These are phyloP conservation scores for Cucumis cinereus DNA, from an alignment of 306 rosid species.

Conservation along the genomic window DNA sequence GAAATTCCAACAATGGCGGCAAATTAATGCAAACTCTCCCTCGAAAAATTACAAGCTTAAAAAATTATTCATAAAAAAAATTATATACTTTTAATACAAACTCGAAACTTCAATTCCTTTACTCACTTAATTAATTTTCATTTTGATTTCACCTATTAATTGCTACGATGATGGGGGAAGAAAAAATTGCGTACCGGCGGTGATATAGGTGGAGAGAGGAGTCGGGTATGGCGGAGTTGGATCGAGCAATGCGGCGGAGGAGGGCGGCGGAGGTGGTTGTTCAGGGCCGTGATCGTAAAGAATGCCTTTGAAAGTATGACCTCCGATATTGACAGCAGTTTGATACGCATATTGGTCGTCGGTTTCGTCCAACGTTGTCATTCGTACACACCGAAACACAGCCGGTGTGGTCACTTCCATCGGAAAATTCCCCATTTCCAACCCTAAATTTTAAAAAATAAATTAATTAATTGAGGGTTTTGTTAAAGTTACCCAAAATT, in stretches of 20 bases:
- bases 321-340: slow-evolving; percentile 59
- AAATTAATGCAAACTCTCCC: not conserved
- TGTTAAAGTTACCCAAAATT: not conserved
- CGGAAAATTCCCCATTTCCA: slow-evolving; percentile 40
- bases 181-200: slow-evolving; percentile 72
- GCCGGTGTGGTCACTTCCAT: slow-evolving; percentile 32
- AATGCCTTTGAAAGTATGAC: slow-evolving; percentile 51
- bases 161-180: slow-evolving; percentile 47
- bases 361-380: slow-evolving; percentile 36
- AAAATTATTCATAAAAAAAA: not conserved
- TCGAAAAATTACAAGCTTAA: not conserved
- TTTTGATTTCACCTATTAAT: not conserved
- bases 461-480: not conserved
- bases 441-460: slow-evolving; percentile 13
- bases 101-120: not conserved
- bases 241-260: slow-evolving; percentile 28
- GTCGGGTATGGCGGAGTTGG: slow-evolving; percentile 41
- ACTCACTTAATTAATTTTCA: not conserved
- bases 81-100: not conserved
- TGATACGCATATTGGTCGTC: slow-evolving; percentile 50
- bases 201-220: slow-evolving; percentile 43
- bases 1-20: slow-evolving; percentile 4
- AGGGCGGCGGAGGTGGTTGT: slow-evolving; percentile 4
- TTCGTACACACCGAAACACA: slow-evolving; percentile 48
- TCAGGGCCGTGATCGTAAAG: slow-evolving; percentile 53